Evolutionary conservation across 331 rosid genomes (phyloP), one percentile per base, ranked within the genome.

Genomic region (Quercus lobata): DNA sequence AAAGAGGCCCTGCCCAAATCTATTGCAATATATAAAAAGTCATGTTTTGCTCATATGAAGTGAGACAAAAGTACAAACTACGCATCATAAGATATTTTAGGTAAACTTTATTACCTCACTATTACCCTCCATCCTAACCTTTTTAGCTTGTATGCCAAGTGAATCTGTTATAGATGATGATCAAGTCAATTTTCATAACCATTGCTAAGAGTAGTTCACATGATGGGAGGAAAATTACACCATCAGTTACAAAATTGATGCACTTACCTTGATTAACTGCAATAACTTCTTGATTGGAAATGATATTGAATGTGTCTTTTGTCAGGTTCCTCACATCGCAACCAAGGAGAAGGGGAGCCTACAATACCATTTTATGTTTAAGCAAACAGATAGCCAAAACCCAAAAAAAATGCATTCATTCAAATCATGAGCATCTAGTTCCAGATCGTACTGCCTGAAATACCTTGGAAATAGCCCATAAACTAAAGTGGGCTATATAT

Each of bases 321-420:
- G 90, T 87, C 83, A 94, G 54, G 70, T 92, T 89, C 41, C 97
- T 68, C 80, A 94, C 74, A 81, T 94, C 97, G 76, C 97, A 92
- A 14, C 98, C 97, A n/a, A 92, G 89, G 74, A 94, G 95, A 83
- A 94, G 94, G 53, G 97, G 98, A 80, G 98, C 98, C 98, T 94
- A 85, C 74, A 81, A n/a, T 62, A 66, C 66, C 30, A 66, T 61
- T 65, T 5, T 5, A 17, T 7, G 52, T 60, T 69, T 82, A 81
- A 66, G 66, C 41, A 71, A 69, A 55, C 71, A 57, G 32, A 49
- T 9, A 66, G 11, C 7, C 21, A 30, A 27, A 80, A 34, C 21
- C 0, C 46, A 37, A 37, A 37, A 37, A 37, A 37, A 18, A 75
- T 54, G 71, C 52, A 52, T 7, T 61, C 16, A 4, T 54, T 29